phyloP scores from a whole-genome alignment of 345 rosid genomes.

The Arabis hirsuta region DNA sequence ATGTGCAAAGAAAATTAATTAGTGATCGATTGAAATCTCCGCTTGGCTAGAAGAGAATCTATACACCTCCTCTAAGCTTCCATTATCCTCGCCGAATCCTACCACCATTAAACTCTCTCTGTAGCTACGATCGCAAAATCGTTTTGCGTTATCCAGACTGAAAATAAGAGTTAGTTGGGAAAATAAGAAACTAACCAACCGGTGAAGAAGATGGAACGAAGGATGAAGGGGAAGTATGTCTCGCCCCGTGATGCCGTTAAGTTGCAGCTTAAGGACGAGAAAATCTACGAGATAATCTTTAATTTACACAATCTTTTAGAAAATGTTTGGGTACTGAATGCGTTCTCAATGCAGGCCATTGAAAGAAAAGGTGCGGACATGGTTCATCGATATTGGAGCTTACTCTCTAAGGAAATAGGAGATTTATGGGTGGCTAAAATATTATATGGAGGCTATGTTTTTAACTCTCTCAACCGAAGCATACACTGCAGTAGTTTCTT shows the following conservation, averaged over 20 bases:
- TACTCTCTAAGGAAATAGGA: conserved; percentile 90
- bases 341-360: conserved; percentile 70
- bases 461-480: conserved; percentile 18
- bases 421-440: conserved; percentile 84
- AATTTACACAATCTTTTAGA: conserved; percentile 10
- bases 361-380: conserved; percentile 98
- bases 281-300: conserved; percentile 64
- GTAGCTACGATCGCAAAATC: no score
- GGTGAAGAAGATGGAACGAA: no score
- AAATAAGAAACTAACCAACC: no score
- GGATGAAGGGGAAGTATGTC: no score
- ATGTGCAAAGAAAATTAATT: no score
- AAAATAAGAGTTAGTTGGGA: no score
- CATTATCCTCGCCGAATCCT: no score
- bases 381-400: conserved; percentile 99
- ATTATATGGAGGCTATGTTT: conserved; percentile 80
- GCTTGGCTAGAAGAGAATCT: no score
- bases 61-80: no score
- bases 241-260: conserved; percentile 72
- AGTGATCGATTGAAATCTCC: no score
- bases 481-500: not conserved
- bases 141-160: no score
- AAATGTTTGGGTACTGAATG: conserved; percentile 34
- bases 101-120: no score
- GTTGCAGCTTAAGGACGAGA: conserved; percentile 80